A percentile compares a stretch with the other conserved stretches of the same genome.
phyloP scores from a whole-genome alignment of 2,329 filamentous ascomycete species.

The Raffaelea albimanens region DNA sequence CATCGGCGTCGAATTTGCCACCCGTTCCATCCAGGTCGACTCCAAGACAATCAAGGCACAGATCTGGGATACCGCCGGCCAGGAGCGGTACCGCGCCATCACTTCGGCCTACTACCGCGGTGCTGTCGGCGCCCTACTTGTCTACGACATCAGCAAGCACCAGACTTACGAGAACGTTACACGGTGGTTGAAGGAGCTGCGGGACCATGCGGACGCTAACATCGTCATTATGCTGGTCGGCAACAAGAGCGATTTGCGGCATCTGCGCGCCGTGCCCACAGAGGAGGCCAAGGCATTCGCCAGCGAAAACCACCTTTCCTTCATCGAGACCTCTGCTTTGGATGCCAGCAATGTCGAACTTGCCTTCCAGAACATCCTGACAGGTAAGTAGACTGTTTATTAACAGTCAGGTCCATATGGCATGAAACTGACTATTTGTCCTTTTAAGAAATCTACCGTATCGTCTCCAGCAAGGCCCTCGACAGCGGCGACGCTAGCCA shows the following conservation, averaged over 20 bases:
- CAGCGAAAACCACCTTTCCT: constrained; percentile 95
- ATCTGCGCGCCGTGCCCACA: constrained; percentile 91
- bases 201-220: constrained; percentile 96
- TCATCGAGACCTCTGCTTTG: constrained; percentile 97
- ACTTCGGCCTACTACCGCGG: constrained; percentile 98
- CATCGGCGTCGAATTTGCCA: constrained; percentile 98
- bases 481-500: constrained; percentile 78
- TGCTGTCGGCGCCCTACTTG: constrained; percentile 90
- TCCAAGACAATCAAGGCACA: constrained; percentile 99
- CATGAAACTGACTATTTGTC: too few relatives aligned
- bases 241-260: constrained; percentile 99
- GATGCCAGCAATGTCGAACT: constrained; percentile 99
- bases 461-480: constrained; percentile 94
- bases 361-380: constrained; percentile 98
- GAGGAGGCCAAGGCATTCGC: constrained; percentile 98
- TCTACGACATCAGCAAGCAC: constrained; percentile 99
- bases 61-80: constrained; percentile 99
- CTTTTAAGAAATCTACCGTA: constrained; percentile 86
- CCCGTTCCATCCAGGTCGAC: constrained; percentile 96
- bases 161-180: constrained; percentile 99
- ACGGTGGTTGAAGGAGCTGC: constrained; percentile 96
- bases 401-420: too few relatives aligned
- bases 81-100: constrained; percentile 98
- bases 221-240: constrained; percentile 99
- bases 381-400: too few relatives aligned